phyloP scores from a whole-genome alignment of 192 early-diverging fungal species.

The Cetraspora pellucida region DNA sequence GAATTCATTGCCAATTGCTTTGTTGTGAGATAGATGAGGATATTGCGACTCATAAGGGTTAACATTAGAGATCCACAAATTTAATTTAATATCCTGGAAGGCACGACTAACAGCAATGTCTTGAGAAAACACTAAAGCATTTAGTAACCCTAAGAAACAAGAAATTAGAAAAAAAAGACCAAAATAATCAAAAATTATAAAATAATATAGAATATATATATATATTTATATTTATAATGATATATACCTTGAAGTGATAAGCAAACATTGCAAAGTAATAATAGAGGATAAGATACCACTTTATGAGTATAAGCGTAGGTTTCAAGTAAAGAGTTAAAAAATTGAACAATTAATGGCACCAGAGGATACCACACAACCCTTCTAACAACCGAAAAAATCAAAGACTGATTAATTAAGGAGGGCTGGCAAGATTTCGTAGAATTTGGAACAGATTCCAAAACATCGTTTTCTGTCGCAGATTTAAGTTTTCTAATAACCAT shows the following conservation, averaged over 20 bases:
- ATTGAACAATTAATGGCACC: slow-evolving; percentile 7
- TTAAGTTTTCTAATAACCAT: not conserved
- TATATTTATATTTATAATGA: too few species aligned
- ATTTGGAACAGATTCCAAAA: not conserved
- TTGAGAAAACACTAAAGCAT: slow-evolving; percentile 15
- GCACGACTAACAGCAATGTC: slow-evolving; percentile 12
- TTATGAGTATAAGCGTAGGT: not conserved
- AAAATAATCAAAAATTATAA: not conserved
- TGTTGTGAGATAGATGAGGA: slow-evolving; percentile 16
- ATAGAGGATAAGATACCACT: not conserved
- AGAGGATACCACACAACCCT: slow-evolving; percentile 20
- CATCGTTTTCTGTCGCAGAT: not conserved
- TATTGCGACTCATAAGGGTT: not conserved
- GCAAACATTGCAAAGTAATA: not conserved
- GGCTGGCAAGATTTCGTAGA: too few species aligned
- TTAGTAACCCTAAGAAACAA: not conserved
- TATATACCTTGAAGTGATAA: slow-evolving; percentile 10
- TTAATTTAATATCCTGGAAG: not conserved
- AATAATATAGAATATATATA: too few species aligned
- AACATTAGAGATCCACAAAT: slow-evolving; percentile 6
- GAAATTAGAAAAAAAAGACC: too few species aligned
- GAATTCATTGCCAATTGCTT: not conserved
- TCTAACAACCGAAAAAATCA: slow-evolving; percentile 4
- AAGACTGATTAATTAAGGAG: not conserved
- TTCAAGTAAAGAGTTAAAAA: not conserved